Conservation (phyloP, 2,329 filamentous ascomycete genomes). For the Fusarium stilboides region DNA sequence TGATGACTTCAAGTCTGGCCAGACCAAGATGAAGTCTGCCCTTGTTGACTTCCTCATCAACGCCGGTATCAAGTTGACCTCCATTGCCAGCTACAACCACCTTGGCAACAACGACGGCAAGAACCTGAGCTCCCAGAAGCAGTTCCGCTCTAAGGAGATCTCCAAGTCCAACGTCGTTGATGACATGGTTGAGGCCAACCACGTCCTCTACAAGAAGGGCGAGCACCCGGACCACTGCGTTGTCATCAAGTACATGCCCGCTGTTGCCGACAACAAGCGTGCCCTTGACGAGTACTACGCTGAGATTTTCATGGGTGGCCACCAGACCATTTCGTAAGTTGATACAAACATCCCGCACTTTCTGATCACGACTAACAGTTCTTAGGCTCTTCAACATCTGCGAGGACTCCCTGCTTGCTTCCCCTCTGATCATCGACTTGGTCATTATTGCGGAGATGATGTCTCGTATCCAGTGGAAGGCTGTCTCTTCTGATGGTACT, state of each 20-base stretch:
- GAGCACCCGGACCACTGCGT: slow-evolving; percentile 99
- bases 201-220: slow-evolving; percentile 87
- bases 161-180: slow-evolving; percentile 99
- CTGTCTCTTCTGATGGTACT: slow-evolving; percentile 66
- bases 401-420: slow-evolving; percentile 96
- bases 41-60: slow-evolving; percentile 99
- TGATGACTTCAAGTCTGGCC: slow-evolving; percentile 99
- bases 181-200: slow-evolving; percentile 98
- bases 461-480: slow-evolving; percentile 96
- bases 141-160: slow-evolving; percentile 99
- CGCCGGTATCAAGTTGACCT: slow-evolving; percentile 98
- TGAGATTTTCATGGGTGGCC: slow-evolving; percentile 98
- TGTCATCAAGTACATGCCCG: slow-evolving; percentile 99
- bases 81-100: slow-evolving; percentile 99
- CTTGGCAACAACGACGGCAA: slow-evolving; percentile 99
- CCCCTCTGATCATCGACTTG: slow-evolving; percentile 96
- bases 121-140: slow-evolving; percentile 96
- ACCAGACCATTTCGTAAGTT: slow-evolving; percentile 91
- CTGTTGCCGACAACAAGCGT: slow-evolving; percentile 98
- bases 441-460: slow-evolving; percentile 96
- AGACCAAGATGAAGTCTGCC: slow-evolving; percentile 99
- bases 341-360: neutral
- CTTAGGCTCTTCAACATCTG: slow-evolving; percentile 95
- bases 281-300: slow-evolving; percentile 99
- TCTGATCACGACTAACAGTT: slow-evolving; percentile 34